These are phyloP conservation scores for Trypanosoma melophagium DNA, from an alignment of 208 protist species.

Conservation along the genomic window DNA sequence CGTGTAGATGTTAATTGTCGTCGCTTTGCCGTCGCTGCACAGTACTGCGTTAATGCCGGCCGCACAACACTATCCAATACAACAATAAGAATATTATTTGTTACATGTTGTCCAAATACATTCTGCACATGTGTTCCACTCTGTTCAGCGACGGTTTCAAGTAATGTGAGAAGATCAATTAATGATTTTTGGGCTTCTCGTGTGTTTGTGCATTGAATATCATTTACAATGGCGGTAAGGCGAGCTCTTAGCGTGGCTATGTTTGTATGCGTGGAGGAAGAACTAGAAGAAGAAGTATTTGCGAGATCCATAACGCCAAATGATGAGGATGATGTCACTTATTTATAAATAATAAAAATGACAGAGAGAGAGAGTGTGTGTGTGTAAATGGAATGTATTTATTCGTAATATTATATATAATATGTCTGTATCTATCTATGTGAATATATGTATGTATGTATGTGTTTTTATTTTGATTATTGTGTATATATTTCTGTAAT, in stretches of 20 bases:
- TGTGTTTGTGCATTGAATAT: constrained; percentile 27
- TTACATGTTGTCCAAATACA: constrained; percentile 71
- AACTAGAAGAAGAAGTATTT: too few species aligned
- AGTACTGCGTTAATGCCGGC: constrained; percentile 51
- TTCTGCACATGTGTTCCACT: constrained; percentile 50
- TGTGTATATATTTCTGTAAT: too few species aligned
- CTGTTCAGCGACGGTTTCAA: constrained; percentile 38
- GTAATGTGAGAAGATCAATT: constrained; percentile 41
- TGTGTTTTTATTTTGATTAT: background rate
- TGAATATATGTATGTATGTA: constrained; percentile 5
- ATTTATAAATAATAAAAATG: too few species aligned
- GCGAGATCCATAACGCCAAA: too few species aligned
- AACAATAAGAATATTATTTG: constrained; percentile 67
- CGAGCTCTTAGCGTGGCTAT: constrained; percentile 8
- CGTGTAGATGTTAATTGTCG: constrained; percentile 1
- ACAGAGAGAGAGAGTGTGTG: too few species aligned
- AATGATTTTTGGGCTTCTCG: constrained; percentile 49
- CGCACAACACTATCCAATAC: constrained; percentile 66
- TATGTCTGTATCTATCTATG: constrained; percentile 8
- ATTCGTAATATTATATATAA: background rate
- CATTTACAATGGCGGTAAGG: constrained; percentile 30
- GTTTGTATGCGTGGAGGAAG: background rate
- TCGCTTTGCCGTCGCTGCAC: constrained; percentile 13
- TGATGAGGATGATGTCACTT: too few species aligned
- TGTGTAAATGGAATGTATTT: too few species aligned